Evolutionary conservation across 2,329 filamentous ascomycete genomes (phyloP), one percentile per base, ranked within the genome.

Genomic region (Penicillium glabrum): DNA sequence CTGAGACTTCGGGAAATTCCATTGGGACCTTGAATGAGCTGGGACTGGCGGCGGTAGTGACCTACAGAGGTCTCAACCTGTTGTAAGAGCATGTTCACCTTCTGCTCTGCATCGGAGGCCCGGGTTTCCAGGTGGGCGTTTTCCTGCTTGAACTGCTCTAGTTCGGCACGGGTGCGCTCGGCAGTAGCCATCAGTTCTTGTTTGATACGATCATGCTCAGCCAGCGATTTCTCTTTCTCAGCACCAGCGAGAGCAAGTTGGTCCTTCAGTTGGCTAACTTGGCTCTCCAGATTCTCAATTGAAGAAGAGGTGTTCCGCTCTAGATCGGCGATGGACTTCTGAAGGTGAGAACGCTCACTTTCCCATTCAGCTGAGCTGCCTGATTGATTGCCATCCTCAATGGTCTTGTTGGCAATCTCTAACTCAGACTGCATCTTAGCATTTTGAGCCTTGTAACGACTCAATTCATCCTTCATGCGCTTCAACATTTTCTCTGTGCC

Each of bases 401-500:
- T 68, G 64, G 75, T 82, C 64, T 83, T 86, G 85, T 87, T 52
- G 11, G 87, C 80, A 53, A 84, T 82, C 37, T 89, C 83, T n/a
- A 97, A 80, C 68, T 97, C 91, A 46, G 86, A 84, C 74, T 95
- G 93, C 41, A 99, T 81, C 58, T 89, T 89, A 19, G 82, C 80
- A 69, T 97, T 97, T 59, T 95, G 89, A 13, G 86, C 78, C 82
- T 98, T 98, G 77, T 96, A 95, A 56, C 92, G 90, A 53, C 89
- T 83, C n/a, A 99, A 82, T 77, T 99, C 95, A 69, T 97, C 92
- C 79, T 98, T 98, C 83, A 99, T 93, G 75, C 96, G 93, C 76
- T 95, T 93, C 48, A 99, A 85, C 92, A 99, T 97, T 83, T 97
- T 98, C 77, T 99, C 95, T 1, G 95, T 98, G 57, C 95, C 95